These are phyloP conservation scores for Xylaria sp. DNA, from an alignment of 2,329 filamentous ascomycete species.

Conservation along the genomic window DNA sequence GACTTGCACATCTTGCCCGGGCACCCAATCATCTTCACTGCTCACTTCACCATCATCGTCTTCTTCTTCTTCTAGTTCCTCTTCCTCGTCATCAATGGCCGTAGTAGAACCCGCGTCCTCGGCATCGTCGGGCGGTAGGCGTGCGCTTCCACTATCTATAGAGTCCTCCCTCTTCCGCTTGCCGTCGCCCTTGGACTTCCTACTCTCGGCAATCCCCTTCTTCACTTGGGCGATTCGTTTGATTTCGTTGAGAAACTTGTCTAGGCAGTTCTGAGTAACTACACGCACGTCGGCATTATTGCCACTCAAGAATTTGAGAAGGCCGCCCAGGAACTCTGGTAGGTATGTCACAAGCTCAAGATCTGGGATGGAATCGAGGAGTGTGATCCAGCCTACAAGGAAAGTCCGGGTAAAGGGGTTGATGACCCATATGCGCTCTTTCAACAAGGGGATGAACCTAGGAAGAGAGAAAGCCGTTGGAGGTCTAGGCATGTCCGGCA, in stretches of 20 bases:
- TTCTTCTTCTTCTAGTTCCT: slow-evolving; percentile 47
- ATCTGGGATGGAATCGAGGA: slow-evolving; percentile 94
- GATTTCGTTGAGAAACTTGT: slow-evolving; percentile 88
- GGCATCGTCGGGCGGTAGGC: slow-evolving; percentile 54
- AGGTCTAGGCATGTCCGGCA: slow-evolving; percentile 39
- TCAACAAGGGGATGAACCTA: slow-evolving; percentile 85
- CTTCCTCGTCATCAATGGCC: slow-evolving; percentile 48
- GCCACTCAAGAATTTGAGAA: slow-evolving; percentile 89
- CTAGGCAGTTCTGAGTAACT: slow-evolving; percentile 79
- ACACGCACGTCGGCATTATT: slow-evolving; percentile 92
- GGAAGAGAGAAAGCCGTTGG: slow-evolving; percentile 89
- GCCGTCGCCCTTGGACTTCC: slow-evolving; percentile 61
- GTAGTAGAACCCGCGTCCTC: slow-evolving; percentile 55
- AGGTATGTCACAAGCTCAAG: slow-evolving; percentile 89
- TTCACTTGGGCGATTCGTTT: slow-evolving; percentile 91
- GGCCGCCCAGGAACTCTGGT: slow-evolving; percentile 81
- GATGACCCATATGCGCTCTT: slow-evolving; percentile 88
- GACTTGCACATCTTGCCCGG: slow-evolving; percentile 92
- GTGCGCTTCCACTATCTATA: slow-evolving; percentile 59
- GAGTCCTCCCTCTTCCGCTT: slow-evolving; percentile 66
- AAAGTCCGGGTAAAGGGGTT: slow-evolving; percentile 95
- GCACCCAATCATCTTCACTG: slow-evolving; percentile 90
- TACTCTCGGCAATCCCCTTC: slow-evolving; percentile 84
- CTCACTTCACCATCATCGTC: slow-evolving; percentile 38
- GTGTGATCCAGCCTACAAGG: slow-evolving; percentile 89